Conservation (phyloP, 345 rosid genomes). For the Lepidium sativum region DNA sequence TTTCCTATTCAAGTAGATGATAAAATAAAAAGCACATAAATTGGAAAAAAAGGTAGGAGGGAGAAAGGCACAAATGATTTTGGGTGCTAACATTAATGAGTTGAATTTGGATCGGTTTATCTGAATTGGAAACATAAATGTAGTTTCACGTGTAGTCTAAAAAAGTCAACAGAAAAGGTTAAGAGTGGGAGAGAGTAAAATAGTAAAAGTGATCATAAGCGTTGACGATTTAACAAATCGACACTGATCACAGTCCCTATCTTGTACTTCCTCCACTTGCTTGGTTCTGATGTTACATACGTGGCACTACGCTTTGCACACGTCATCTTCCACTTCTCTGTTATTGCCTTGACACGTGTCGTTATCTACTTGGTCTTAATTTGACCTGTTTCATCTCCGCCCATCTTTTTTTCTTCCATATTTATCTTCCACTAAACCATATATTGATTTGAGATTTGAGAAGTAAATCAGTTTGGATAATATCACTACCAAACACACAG, state of each 20-base stretch:
- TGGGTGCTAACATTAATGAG: too few relatives aligned
- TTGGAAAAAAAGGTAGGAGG: too few relatives aligned
- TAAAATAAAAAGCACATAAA: too few relatives aligned
- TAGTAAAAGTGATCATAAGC: background rate
- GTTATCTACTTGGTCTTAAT: background rate
- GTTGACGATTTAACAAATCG: constrained; percentile 9
- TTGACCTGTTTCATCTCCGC: background rate
- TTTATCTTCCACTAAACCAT: background rate
- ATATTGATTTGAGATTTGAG: constrained; percentile 6
- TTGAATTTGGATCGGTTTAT: too few relatives aligned
- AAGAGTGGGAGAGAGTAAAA: background rate
- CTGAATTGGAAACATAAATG: too few relatives aligned
- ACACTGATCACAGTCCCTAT: constrained; percentile 1
- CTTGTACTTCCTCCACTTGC: constrained; percentile 30
- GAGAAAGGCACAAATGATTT: too few relatives aligned
- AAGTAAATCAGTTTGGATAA: constrained; percentile 17
- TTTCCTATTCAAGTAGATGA: too few relatives aligned
- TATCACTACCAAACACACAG: constrained; percentile 6
- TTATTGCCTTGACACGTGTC: constrained; percentile 1
- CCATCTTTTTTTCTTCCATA: background rate
- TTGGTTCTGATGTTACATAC: constrained; percentile 20
- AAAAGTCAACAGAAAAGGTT: constrained; percentile 7
- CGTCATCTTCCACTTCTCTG: constrained; percentile 19
- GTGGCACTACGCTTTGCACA: constrained; percentile 17
- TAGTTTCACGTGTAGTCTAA: too few relatives aligned